These are phyloP conservation scores for Mortierella sp. DNA, from an alignment of 371 early-diverging fungal genomes.

Conservation along the genomic window DNA sequence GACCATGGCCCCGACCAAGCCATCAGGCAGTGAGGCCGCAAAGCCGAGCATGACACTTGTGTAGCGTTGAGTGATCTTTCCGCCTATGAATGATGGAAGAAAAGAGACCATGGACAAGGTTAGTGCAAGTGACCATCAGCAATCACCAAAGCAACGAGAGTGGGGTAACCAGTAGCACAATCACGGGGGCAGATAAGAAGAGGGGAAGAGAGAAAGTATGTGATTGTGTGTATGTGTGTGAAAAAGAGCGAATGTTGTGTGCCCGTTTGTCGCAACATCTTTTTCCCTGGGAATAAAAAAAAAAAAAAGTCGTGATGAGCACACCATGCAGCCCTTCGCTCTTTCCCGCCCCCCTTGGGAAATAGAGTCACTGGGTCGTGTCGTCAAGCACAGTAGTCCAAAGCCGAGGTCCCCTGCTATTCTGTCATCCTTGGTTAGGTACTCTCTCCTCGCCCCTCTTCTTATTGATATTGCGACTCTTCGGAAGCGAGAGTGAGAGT, in stretches of 20 bases:
- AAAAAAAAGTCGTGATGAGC: conserved; percentile 55
- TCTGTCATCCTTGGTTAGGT: neutral
- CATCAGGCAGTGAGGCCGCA: conserved; percentile 62
- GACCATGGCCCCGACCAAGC: conserved; percentile 36
- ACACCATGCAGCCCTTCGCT: conserved; percentile 33
- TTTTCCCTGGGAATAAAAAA: conserved; percentile 24
- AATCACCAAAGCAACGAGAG: too few species aligned
- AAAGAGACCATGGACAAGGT: neutral
- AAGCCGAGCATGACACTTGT: conserved; percentile 44
- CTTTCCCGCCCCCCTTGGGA: too few species aligned
- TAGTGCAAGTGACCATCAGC: neutral
- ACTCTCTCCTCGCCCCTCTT: neutral
- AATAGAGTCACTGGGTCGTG: too few species aligned
- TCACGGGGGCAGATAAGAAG: too few species aligned
- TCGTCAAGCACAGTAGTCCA: too few species aligned
- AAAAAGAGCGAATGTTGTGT: too few species aligned
- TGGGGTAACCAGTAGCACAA: too few species aligned
- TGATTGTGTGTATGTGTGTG: too few species aligned
- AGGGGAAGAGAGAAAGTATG: too few species aligned
- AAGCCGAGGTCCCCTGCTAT: neutral
- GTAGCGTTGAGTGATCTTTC: conserved; percentile 47
- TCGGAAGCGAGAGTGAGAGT: too few species aligned
- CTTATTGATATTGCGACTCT: neutral
- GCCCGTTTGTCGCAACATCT: too few species aligned
- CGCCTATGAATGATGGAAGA: conserved; percentile 19